Conservation (phyloP, 495 filamentous ascomycete genomes). For the Penicillium tannophilum region DNA sequence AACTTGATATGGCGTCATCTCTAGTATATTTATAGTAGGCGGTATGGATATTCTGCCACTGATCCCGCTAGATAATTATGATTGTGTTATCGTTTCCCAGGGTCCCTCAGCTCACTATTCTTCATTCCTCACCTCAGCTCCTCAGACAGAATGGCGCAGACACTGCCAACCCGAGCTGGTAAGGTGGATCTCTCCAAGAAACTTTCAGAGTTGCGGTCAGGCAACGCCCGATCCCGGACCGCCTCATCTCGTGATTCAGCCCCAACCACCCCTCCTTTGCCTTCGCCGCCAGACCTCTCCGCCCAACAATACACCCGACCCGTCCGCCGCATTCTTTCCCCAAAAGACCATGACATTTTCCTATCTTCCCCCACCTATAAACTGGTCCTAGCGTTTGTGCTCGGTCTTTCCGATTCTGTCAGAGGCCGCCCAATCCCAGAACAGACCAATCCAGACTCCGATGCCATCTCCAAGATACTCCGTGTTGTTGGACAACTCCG, state of each 20-base stretch:
- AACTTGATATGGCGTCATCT: conserved; percentile 10
- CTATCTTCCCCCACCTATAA: conserved; percentile 74
- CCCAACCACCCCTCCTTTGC: conserved; percentile 71
- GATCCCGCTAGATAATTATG: not conserved
- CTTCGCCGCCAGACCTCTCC: conserved; percentile 66
- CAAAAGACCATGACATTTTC: conserved; percentile 79
- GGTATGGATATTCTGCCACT: conserved; percentile 4
- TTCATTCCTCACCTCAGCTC: not conserved
- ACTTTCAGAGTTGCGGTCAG: conserved; percentile 70
- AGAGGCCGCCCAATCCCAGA: conserved; percentile 73
- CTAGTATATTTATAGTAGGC: not conserved
- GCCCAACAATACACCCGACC: conserved; percentile 66
- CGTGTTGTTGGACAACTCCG: conserved; percentile 68
- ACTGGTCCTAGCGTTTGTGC: conserved; percentile 81
- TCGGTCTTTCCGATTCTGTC: conserved; percentile 81
- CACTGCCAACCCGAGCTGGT: conserved; percentile 24
- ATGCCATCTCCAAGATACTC: conserved; percentile 64
- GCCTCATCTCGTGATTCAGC: conserved; percentile 60
- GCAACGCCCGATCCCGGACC: conserved; percentile 50
- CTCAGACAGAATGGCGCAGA: conserved; percentile 28
- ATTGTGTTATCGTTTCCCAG: not conserved
- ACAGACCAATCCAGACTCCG: conserved; percentile 53
- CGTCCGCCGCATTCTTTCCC: conserved; percentile 75
- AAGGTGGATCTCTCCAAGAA: conserved; percentile 63
- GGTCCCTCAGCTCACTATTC: not conserved